These are phyloP conservation scores for Pterocarpus macrocarpus DNA, from an alignment of 306 rosid genomes.

Conservation along the genomic window DNA sequence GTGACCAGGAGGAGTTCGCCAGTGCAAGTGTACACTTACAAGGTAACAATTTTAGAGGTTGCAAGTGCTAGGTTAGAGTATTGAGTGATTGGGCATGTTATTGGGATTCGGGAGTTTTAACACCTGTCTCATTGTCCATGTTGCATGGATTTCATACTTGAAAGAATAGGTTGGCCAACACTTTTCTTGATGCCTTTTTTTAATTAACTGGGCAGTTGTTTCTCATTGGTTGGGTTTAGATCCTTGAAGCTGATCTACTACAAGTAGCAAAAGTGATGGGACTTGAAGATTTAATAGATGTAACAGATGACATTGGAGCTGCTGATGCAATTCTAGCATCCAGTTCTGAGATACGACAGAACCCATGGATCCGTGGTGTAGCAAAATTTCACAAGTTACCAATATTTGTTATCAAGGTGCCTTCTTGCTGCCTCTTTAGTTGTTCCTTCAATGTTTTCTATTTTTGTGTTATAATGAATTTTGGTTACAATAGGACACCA, in stretches of 20 bases:
- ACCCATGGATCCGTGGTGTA: conserved; percentile 85
- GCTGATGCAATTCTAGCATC: conserved; percentile 91
- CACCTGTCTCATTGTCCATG: conserved; percentile 29
- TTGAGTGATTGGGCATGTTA: conserved; percentile 26
- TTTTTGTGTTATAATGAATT: conserved; percentile 35
- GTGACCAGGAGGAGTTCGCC: conserved; percentile 69
- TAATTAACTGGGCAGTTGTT: conserved; percentile 6
- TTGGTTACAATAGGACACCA: not conserved
- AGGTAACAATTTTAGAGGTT: conserved; percentile 61
- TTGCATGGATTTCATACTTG: conserved; percentile 32
- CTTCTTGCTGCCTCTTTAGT: conserved; percentile 33
- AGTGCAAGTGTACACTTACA: conserved; percentile 77
- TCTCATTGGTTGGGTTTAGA: conserved; percentile 57
- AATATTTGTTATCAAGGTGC: conserved; percentile 89
- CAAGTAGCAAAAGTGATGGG: conserved; percentile 97
- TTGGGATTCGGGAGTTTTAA: conserved; percentile 28
- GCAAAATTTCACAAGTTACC: conserved; percentile 95
- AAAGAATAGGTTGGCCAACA: conserved; percentile 19
- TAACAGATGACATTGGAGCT: conserved; percentile 81
- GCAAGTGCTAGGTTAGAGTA: conserved; percentile 21
- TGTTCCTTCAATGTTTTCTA: conserved; percentile 28
- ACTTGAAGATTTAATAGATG: conserved; percentile 79
- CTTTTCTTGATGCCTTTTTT: not conserved
- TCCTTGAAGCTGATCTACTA: conserved; percentile 87
- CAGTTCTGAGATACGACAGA: conserved; percentile 80